Evolutionary conservation across 306 rosid species (phyloP), one percentile per base, ranked within the genome.

Genomic region (Alnus rubra): DNA sequence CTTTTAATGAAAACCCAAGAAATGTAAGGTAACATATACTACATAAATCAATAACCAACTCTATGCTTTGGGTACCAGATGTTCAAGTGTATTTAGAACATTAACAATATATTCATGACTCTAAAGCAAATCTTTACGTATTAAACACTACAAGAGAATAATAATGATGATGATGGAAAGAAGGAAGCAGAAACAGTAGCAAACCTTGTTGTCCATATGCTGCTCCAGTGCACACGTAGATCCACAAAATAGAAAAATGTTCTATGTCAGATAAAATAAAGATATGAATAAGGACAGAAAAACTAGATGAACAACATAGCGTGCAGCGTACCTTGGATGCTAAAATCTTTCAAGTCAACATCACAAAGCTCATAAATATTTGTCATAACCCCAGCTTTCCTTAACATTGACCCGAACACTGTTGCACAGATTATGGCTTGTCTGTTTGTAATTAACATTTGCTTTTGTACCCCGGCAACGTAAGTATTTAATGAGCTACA

Each of bases 341-440:
- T 95, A 85, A 95, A 95, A 86, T 95, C 99, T 91, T 95, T 95
- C 89, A 95, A 89, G 81, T 95, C 99, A 39, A 95, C 92, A 49
- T 95, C 98, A 80, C 99, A 95, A 75, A 95, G 99, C 87, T 91
- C 88, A 79, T 89, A 95, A 80, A 95, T 83, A 89, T 95, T 89
- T 54, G 91, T 84, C 87, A 89, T 79, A 19, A 95, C 91, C 82
- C 99, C 98, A 48, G 94, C 94, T 83, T 92, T 91, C 50, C 98
- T 91, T 71, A 95, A 90, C 89, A 88, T 84, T 77, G 99, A 91
- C 52, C 99, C 99, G 76, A 95, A 95, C 80, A 91, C 85, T 45
- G 97, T 88, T 31, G 99, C 96, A 83, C 98, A 95, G 63, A 93
- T 90, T 77, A 95, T 95, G 76, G 99, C 99, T 84, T 95, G 99